Conservation (phyloP, 1,139 yeast genomes). For the Candida labiduridarum region DNA sequence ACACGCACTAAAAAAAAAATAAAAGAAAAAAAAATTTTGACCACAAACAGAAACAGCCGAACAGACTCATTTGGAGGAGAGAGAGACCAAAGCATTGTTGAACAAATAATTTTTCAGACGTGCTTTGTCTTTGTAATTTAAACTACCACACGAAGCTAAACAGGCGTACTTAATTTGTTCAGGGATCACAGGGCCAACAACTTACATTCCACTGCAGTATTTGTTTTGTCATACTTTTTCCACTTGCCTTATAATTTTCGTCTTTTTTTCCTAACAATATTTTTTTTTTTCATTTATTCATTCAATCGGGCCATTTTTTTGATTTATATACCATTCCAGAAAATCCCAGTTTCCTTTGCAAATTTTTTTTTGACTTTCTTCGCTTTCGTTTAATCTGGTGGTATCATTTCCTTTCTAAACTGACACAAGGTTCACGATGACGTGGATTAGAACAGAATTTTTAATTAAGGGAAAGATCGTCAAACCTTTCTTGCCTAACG, state of each 20-base stretch:
- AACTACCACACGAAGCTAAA: too few species aligned
- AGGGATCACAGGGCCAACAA: too few species aligned
- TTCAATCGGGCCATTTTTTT: background rate
- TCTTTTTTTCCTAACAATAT: background rate
- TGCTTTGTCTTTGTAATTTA: background rate
- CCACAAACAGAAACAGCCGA: background rate
- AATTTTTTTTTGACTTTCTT: background rate
- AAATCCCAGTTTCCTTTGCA: background rate
- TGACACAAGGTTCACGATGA: constrained; percentile 9
- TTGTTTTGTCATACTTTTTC: background rate
- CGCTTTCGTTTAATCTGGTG: background rate
- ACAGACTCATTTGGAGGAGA: background rate
- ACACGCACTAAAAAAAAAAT: background rate
- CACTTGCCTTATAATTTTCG: background rate
- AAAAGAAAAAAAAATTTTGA: background rate
- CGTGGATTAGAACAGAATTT: constrained; percentile 42
- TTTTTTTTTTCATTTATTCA: background rate
- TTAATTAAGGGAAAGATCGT: constrained; percentile 54
- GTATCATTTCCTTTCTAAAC: background rate
- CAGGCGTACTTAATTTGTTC: too few species aligned
- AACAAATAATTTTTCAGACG: background rate
- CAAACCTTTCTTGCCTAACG: constrained; percentile 64
- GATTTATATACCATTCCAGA: background rate
- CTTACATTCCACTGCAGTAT: too few species aligned
- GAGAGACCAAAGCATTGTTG: background rate